A percentile compares a stretch with the other conserved stretches of the same genome.
phyloP scores from a whole-genome alignment of 345 rosid genomes.

The Hibiscus syriacus region DNA sequence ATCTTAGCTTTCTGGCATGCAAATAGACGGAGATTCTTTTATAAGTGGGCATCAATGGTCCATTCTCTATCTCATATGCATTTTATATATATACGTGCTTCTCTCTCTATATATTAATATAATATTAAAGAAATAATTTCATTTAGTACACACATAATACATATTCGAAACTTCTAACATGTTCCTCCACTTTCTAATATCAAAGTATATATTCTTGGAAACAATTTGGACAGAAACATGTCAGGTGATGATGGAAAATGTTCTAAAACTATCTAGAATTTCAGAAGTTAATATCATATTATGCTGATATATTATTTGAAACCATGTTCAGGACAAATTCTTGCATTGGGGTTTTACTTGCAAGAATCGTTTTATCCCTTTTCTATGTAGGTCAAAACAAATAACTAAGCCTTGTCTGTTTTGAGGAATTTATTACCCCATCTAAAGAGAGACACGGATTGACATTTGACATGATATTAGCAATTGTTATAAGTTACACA shows the following conservation, averaged over 20 bases:
- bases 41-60: constrained; percentile 3
- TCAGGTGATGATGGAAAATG: too few species aligned
- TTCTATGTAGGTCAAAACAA: neutral
- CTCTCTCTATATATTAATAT: neutral
- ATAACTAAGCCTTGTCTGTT: neutral
- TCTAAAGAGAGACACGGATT: neutral
- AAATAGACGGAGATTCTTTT: neutral
- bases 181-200: too few species aligned
- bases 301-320: too few species aligned
- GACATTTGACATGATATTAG: neutral
- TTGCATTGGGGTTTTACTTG: neutral
- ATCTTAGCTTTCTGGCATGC: neutral
- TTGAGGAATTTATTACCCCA: neutral
- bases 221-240: too few species aligned
- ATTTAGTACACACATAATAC: too few species aligned
- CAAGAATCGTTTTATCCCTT: neutral
- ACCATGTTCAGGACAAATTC: too few species aligned
- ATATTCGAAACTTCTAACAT: too few species aligned
- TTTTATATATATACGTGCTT: neutral
- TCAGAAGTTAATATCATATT: too few species aligned
- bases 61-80: neutral
- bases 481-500: too few species aligned
- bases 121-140: too few species aligned
- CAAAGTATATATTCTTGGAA: too few species aligned
- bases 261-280: too few species aligned